phyloP scores from a whole-genome alignment of 2,329 filamentous ascomycete species.

The Thyridium curvatum region DNA sequence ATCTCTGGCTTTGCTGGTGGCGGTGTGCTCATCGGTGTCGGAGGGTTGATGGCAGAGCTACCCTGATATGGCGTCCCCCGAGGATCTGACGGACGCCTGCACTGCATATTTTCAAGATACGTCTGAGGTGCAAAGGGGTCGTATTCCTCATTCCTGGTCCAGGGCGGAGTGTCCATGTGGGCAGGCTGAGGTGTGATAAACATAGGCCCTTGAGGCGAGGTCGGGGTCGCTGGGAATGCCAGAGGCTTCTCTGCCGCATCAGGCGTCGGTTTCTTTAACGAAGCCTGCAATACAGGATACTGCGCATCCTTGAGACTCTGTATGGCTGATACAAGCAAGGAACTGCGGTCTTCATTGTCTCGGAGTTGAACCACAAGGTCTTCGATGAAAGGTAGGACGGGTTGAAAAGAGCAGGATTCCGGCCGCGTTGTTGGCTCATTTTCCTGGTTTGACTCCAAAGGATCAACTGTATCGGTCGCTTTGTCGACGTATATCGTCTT shows the following conservation, averaged over 20 bases:
- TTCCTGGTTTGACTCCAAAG: neutral
- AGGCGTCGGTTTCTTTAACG: conserved; percentile 1
- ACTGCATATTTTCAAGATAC: conserved; percentile 5
- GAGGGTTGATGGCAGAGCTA: no score
- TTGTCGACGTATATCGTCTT: conserved; percentile 27
- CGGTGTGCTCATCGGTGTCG: neutral
- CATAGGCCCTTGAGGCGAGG: neutral
- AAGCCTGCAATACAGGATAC: conserved; percentile 17
- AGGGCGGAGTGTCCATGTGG: conserved; percentile 1
- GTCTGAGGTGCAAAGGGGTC: conserved; percentile 35
- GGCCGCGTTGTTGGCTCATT: neutral
- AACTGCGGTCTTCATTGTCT: conserved; percentile 30
- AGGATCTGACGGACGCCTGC: no score
- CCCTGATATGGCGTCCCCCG: no score
- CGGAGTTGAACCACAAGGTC: conserved; percentile 50
- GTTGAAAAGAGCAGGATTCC: conserved; percentile 20
- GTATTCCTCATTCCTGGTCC: conserved; percentile 30
- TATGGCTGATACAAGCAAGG: conserved; percentile 39
- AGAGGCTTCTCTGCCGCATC: conserved; percentile 4
- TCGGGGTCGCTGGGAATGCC: conserved; percentile 1
- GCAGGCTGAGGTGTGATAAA: conserved; percentile 2
- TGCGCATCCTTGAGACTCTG: conserved; percentile 34
- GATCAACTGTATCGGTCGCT: conserved; percentile 28
- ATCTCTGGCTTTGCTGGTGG: conserved; percentile 3
- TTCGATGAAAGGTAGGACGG: conserved; percentile 46